Base-by-base conservation (phyloP, 78 protist genomes). In the Pigoraptor vietnamica region DNA sequence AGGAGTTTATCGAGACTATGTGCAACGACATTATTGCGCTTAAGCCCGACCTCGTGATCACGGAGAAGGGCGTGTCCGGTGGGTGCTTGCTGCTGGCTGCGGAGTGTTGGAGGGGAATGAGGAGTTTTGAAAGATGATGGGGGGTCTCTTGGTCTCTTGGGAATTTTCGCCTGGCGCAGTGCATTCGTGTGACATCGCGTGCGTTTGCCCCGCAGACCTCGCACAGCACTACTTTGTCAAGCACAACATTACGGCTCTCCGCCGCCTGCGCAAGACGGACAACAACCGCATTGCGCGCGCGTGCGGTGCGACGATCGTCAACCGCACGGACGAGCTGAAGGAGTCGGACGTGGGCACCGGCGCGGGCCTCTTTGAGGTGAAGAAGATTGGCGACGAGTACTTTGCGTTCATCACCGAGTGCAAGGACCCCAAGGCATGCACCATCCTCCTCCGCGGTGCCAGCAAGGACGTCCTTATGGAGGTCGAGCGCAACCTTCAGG, bases 371-470 rank as follows among this genome's bases (percentile, higher is more conserved):
- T 98, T 97, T 91, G 98, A 97, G 89, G 96, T 98, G 37, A 91
- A 94, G 87, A 97, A 98, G 97, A 98, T 98, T 25, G 99, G 99
- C 32, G 99, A 99, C 92, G 99, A 99, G 95, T 98, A 97, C 96
- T 99, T 96, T 91, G 81, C 99, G 19, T 99, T 98, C 94, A 89
- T 99, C 86, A 98, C 93, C 37, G 98, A 98, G 89, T 98, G 99
- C 95, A 87, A 95, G 88, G 94, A 96, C 40, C 99, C 99, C 81
- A 98, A 97, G 97, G 99, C 99, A 21, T 99, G 99, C 95, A 94
- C 99, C 37, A 93, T 99, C 91, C 92, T 99, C 55, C 96, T 99
- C 33, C 95, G 99, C 36, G 99, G 99, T 39, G 99, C 99, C 34
- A 40, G 91, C 92, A 99, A 99, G 97, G 99, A 99, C 92, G 94